Conservation (phyloP, 2,329 filamentous ascomycete genomes). For the Didymosphaeria variabile region DNA sequence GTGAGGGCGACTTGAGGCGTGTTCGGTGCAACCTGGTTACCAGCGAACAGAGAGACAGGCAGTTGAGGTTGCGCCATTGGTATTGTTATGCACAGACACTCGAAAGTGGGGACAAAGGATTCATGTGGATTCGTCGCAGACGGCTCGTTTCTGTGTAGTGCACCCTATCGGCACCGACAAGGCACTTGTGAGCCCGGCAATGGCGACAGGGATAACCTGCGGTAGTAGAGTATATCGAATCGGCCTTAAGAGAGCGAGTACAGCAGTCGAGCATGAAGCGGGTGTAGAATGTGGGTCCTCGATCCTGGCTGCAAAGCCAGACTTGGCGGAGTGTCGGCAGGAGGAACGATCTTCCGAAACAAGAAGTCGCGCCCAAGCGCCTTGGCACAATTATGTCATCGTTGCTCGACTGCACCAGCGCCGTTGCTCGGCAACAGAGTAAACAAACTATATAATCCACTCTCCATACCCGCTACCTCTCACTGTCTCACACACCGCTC, state of each 20-base stretch:
- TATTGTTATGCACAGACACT: conserved; percentile 27
- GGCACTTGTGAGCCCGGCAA: conserved; percentile 7
- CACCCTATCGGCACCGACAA: conserved; percentile 10
- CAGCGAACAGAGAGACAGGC: conserved; percentile 30
- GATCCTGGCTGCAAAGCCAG: conserved; percentile 9
- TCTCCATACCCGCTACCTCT: no score
- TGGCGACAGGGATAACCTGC: conserved; percentile 11
- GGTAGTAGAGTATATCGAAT: not conserved
- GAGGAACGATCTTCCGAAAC: conserved; percentile 20
- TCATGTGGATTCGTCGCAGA: conserved; percentile 10
- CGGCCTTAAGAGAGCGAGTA: conserved; percentile 4
- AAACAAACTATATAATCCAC: conserved; percentile 49
- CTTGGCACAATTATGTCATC: conserved; percentile 41
- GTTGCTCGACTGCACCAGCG: conserved; percentile 25
- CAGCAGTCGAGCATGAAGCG: conserved; percentile 6
- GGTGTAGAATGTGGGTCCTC: conserved; percentile 3
- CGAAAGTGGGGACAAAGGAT: conserved; percentile 10
- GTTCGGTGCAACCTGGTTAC: conserved; percentile 30
- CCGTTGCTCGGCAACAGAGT: conserved; percentile 45
- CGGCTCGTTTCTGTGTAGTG: conserved; percentile 2
- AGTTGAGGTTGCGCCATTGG: conserved; percentile 43
- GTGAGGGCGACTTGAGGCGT: conserved; percentile 55
- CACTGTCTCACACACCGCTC: conserved; percentile 23
- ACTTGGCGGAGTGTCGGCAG: conserved; percentile 18
- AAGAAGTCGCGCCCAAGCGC: not conserved